Evolutionary conservation across 2,329 filamentous ascomycete genomes (phyloP).

Genomic region (Xylaria sp.): DNA sequence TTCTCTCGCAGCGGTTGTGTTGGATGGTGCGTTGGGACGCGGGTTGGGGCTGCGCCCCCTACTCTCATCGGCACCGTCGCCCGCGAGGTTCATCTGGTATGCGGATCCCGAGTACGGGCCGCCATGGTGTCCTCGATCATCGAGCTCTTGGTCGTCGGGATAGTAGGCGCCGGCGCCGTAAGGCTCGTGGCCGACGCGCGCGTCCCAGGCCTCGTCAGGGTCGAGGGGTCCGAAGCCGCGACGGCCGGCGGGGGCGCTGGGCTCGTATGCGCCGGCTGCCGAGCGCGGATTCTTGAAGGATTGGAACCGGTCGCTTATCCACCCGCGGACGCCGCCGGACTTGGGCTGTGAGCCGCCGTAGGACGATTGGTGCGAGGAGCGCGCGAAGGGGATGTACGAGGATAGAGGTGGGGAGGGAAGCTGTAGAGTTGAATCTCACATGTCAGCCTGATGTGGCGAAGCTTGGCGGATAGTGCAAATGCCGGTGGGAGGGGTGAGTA

Average conservation of each 20-base stretch:
- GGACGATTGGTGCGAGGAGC: constrained; percentile 47
- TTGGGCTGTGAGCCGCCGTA: constrained; percentile 61
- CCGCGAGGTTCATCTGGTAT: constrained; percentile 55
- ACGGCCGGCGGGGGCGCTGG: constrained; percentile 48
- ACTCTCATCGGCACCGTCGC: constrained; percentile 38
- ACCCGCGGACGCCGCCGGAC: constrained; percentile 69
- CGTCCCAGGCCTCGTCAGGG: constrained; percentile 86
- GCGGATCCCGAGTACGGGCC: constrained; percentile 41
- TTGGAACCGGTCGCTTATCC: constrained; percentile 69
- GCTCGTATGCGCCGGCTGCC: constrained; percentile 75
- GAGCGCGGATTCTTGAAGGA: constrained; percentile 69
- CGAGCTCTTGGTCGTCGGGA: constrained; percentile 74
- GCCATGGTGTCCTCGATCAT: constrained; percentile 44
- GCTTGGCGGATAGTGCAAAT: neutral
- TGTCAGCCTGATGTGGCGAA: constrained; percentile 21
- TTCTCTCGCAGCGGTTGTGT: constrained; percentile 47
- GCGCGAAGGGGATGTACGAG: constrained; percentile 74
- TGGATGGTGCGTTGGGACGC: constrained; percentile 42
- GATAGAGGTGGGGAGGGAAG: constrained; percentile 72
- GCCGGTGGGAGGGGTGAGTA: neutral
- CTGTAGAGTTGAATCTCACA: constrained; percentile 41
- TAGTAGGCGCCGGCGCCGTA: constrained; percentile 25
- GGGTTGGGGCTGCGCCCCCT: constrained; percentile 53
- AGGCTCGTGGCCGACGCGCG: constrained; percentile 75
- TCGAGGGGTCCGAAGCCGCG: constrained; percentile 72